Conservation (phyloP, 176 grass and related monocot species). For the Bothriochloa decipiens region DNA sequence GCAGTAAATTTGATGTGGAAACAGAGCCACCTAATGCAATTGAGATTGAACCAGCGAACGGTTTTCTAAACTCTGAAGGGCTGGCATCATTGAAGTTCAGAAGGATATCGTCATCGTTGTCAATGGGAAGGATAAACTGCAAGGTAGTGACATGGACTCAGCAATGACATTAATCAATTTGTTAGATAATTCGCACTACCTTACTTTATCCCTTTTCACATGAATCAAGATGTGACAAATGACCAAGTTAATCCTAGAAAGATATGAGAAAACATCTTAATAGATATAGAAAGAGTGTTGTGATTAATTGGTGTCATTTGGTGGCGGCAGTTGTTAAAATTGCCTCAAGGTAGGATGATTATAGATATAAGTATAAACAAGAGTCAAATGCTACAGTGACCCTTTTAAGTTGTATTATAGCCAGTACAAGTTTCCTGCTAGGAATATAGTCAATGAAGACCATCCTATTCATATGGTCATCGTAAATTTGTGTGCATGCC, state of each 20-base stretch:
- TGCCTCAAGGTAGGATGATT: not conserved
- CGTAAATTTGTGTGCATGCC: not conserved
- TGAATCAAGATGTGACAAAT: not conserved
- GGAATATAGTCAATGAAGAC: slow-evolving; percentile 3
- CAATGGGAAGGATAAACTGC: slow-evolving; percentile 86
- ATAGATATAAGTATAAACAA: not conserved
- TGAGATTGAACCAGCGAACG: slow-evolving; percentile 71
- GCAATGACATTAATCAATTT: slow-evolving; percentile 16
- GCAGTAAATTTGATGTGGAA: slow-evolving; percentile 92
- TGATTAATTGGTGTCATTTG: slow-evolving; percentile 9
- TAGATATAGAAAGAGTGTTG: not conserved
- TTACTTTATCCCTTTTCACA: not conserved
- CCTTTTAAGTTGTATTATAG: not conserved
- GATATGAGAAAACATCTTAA: not conserved
- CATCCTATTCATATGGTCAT: slow-evolving; percentile 2
- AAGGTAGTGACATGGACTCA: slow-evolving; percentile 62
- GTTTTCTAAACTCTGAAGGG: slow-evolving; percentile 70
- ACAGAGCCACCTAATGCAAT: slow-evolving; percentile 66
- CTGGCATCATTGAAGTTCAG: slow-evolving; percentile 69
- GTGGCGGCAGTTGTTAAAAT: not conserved
- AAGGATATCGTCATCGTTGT: slow-evolving; percentile 52
- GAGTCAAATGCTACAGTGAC: not conserved
- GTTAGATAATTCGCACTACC: not conserved
- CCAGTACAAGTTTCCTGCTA: not conserved
- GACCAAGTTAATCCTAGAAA: slow-evolving; percentile 1